Evolutionary conservation across 164 flowering plant genomes (phyloP).

Genomic region (Stephania yunnanensis): DNA sequence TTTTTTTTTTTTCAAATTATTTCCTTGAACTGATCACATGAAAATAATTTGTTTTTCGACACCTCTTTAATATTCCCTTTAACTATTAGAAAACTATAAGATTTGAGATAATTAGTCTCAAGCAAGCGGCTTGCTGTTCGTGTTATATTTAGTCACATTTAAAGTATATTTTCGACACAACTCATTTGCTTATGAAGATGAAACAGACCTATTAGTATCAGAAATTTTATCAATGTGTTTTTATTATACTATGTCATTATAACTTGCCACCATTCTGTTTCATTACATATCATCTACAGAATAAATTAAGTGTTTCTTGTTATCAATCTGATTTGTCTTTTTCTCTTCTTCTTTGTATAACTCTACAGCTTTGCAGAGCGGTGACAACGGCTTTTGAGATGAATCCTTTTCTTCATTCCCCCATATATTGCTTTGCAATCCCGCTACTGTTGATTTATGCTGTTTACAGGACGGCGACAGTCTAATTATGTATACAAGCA

Average conservation of each 20-base stretch:
- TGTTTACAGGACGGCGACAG: conserved; percentile 42
- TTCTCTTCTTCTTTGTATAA: conserved; percentile 1
- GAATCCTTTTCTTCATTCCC: conserved; percentile 75
- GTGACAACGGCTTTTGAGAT: conserved; percentile 68
- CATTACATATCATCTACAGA: neutral
- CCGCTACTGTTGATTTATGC: conserved; percentile 65
- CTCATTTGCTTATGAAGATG: neutral
- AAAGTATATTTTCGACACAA: neutral
- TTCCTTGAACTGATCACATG: neutral
- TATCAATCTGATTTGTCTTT: conserved; percentile 7
- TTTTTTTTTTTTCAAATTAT: neutral
- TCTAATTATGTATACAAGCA: neutral
- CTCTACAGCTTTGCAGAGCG: conserved; percentile 61
- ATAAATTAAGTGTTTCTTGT: neutral
- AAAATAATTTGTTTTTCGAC: neutral
- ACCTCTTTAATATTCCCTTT: too few relatives aligned
- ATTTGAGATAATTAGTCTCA: neutral
- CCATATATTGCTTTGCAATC: conserved; percentile 47
- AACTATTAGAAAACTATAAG: too few relatives aligned
- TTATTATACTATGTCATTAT: neutral
- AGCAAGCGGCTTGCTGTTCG: neutral
- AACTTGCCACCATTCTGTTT: neutral
- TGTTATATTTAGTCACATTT: neutral
- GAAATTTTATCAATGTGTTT: neutral
- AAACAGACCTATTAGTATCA: neutral